Percentiles rank a stretch among this genome's conserved stretches.
phyloP scores from a whole-genome alignment of 345 rosid species.

The Eutrema heterophyllum region DNA sequence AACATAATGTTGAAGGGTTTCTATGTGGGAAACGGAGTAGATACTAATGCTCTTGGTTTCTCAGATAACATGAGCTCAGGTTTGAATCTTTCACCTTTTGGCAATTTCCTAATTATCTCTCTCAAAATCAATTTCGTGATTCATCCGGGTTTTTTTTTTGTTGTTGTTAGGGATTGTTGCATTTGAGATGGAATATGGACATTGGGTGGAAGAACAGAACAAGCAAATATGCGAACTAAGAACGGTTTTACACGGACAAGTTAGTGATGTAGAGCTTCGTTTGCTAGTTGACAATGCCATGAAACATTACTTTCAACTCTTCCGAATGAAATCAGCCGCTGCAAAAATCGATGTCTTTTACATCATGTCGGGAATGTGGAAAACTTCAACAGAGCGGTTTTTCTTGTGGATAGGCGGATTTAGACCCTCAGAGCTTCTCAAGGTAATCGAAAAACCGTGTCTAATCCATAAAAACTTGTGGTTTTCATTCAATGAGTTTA shows the following conservation, averaged over 20 bases:
- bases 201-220: conserved; percentile 80
- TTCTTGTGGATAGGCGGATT: conserved; percentile 97
- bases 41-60: conserved; percentile 47
- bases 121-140: not conserved
- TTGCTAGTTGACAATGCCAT: conserved; percentile 59
- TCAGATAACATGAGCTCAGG: conserved; percentile 60
- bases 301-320: conserved; percentile 78
- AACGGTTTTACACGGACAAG: conserved; percentile 54
- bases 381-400: conserved; percentile 79
- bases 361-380: conserved; percentile 88
- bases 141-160: not conserved
- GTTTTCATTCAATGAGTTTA: not conserved
- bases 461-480: not conserved
- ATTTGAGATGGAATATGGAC: conserved; percentile 87
- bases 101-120: not conserved
- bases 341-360: conserved; percentile 80
- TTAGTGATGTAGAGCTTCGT: conserved; percentile 55
- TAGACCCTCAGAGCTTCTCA: conserved; percentile 88
- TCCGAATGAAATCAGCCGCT: conserved; percentile 71
- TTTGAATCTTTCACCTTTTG: conserved; percentile 21
- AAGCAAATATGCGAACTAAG: conserved; percentile 57
- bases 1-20: conserved; percentile 46
- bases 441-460: conserved; percentile 39
- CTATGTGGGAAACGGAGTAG: conserved; percentile 48
- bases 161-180: conserved; percentile 51